phyloP scores from a whole-genome alignment of 106 monocot genomes.

The Hemerocallis citrina region DNA sequence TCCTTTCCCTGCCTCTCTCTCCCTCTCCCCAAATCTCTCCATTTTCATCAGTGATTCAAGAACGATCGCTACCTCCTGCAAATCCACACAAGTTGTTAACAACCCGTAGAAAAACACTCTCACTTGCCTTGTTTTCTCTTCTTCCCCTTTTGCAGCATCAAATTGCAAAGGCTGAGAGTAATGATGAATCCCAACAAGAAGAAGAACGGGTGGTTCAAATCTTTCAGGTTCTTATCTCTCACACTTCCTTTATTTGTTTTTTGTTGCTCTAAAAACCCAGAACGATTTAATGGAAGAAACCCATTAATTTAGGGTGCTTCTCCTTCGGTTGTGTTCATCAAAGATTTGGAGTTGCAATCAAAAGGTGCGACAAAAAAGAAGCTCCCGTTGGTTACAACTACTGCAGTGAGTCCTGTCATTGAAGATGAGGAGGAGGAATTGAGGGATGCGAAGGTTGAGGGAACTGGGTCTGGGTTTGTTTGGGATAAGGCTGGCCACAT shows the following conservation, averaged over 20 bases:
- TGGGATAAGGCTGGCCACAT: slow-evolving; percentile 86
- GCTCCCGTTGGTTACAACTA: background rate
- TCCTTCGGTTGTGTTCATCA: slow-evolving; percentile 81
- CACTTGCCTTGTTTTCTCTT: background rate
- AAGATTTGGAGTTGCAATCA: slow-evolving; percentile 35
- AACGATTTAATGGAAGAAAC: background rate
- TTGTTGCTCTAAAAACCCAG: background rate
- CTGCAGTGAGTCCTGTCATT: background rate
- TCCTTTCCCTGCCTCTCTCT: too few species aligned
- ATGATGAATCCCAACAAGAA: slow-evolving; percentile 26
- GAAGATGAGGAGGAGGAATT: slow-evolving; percentile 22
- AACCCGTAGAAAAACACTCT: slow-evolving; percentile 5
- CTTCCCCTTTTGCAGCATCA: background rate
- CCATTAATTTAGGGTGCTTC: slow-evolving; percentile 38
- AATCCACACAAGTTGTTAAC: too few species aligned
- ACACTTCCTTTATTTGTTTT: background rate
- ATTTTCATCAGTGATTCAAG: too few species aligned
- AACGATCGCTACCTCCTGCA: too few species aligned
- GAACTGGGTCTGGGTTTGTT: slow-evolving; percentile 82
- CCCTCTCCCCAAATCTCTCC: too few species aligned
- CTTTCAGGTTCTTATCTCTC: slow-evolving; percentile 21
- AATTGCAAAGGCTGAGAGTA: slow-evolving; percentile 13
- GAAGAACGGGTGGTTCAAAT: slow-evolving; percentile 38
- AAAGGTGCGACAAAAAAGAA: slow-evolving; percentile 9
- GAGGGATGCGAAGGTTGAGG: slow-evolving; percentile 46